Base-by-base conservation (phyloP, 441 rosid genomes). In the Gossypium schwendimanii region DNA sequence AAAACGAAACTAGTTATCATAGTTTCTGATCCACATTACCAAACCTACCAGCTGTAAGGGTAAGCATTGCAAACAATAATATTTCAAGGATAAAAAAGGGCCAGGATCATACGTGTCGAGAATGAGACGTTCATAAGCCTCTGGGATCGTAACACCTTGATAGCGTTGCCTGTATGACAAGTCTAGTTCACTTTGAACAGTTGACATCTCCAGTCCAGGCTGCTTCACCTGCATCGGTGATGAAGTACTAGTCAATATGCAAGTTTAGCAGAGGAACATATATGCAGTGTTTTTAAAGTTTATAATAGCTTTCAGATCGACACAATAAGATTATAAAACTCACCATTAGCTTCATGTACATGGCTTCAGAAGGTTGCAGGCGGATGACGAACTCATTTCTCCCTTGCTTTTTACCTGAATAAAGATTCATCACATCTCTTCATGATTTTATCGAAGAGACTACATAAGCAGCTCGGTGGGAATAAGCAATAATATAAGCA, bases 321-420 rank as follows among this genome's bases (percentile, higher is more conserved):
- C 17, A 21, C 4, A 12, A 45, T 45, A 65, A 11, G 23, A 20
- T 20, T 15, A 18, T 10, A n/a, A 26, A 23, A 83, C 94, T 75
- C 82, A 95, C 98, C 26, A 94, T 90, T 77, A 95, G 89, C 82
- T 93, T 95, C 98, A 93, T 93, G 89, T 91, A 93, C 57, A 93
- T 89, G 75, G 99, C 94, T 85, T 95, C 98, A 2, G 85, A 84
- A 33, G 98, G 98, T 74, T 93, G 99, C 74, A 95, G 87, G 73
- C 99, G 97, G 76, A 95, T 93, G 45, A 95, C 98, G 36, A 95
- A 88, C 81, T 93, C 99, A 76, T 95, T 95, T 85, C 99, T 93
- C 75, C 99, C 99, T 83, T 93, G 99, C 85, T 80, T 95, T 81
- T 91, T 70, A 80, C 98, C 98, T 93, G 72, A 60, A 75, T 28